Evolutionary conservation across 495 filamentous ascomycete species (phyloP).

Genomic region (Aspergillus sclerotioniger): DNA sequence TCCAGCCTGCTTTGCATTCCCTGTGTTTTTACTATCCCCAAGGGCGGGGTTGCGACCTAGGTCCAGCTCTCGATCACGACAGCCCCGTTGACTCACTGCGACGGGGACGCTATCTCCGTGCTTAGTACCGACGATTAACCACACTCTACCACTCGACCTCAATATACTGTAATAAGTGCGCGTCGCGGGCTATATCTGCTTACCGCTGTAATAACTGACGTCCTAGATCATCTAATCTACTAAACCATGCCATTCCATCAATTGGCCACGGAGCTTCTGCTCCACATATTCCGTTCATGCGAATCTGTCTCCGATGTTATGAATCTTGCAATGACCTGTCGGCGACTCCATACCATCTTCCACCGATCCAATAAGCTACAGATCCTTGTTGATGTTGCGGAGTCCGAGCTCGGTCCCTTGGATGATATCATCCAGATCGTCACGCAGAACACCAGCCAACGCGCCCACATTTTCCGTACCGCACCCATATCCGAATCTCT

Average conservation of each 20-base stretch:
- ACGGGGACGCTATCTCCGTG: constrained; percentile 27
- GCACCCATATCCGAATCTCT: constrained; percentile 52
- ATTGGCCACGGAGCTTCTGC: constrained; percentile 61
- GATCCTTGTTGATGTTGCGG: constrained; percentile 51
- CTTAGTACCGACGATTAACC: constrained; percentile 7
- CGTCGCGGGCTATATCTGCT: not conserved
- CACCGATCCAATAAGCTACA: constrained; percentile 49
- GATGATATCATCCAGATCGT: constrained; percentile 59
- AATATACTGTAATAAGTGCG: not conserved
- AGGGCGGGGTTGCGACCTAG: constrained; percentile 65
- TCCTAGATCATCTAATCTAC: not conserved
- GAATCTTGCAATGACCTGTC: constrained; percentile 53
- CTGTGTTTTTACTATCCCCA: constrained; percentile 64
- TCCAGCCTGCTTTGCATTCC: constrained; percentile 25
- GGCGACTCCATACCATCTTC: constrained; percentile 54
- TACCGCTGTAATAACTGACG: constrained; percentile 6
- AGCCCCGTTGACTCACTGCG: constrained; percentile 33
- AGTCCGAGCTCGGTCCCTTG: constrained; percentile 60
- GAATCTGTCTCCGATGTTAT: constrained; percentile 51
- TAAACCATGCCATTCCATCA: constrained; percentile 46
- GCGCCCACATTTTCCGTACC: constrained; percentile 48
- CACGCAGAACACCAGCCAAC: constrained; percentile 56
- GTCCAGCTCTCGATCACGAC: constrained; percentile 17
- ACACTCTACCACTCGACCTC: not conserved
- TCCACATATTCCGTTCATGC: constrained; percentile 59